A percentile compares a stretch with the other conserved stretches of the same genome.
These are phyloP conservation scores for Bruguiera parviflora DNA, from an alignment of 345 rosid species.

Conservation along the genomic window DNA sequence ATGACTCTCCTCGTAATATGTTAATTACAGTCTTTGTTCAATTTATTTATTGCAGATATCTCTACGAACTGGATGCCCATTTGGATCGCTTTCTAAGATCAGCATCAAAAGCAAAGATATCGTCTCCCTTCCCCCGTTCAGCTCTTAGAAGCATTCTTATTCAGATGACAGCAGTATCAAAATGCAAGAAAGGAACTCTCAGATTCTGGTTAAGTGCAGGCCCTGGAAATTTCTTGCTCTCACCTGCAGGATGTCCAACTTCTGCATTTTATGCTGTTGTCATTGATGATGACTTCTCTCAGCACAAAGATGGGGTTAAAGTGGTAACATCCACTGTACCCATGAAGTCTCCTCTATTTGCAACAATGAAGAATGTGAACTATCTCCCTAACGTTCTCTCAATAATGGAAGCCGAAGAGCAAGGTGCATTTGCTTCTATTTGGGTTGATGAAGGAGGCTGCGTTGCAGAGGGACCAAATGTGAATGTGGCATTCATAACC, in stretches of 20 bases:
- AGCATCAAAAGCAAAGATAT: conserved; percentile 50
- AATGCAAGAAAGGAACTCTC: conserved; percentile 58
- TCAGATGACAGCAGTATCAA: conserved; percentile 48
- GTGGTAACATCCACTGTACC: conserved; percentile 61
- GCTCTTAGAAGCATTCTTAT: conserved; percentile 59
- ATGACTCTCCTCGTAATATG: too few relatives aligned
- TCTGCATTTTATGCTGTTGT: conserved; percentile 71
- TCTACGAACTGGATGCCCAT: conserved; percentile 65
- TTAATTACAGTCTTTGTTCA: too few relatives aligned
- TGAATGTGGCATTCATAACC: conserved; percentile 59
- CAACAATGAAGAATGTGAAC: conserved; percentile 64
- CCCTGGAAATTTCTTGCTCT: conserved; percentile 66
- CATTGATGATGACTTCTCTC: conserved; percentile 47
- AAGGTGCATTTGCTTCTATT: conserved; percentile 54
- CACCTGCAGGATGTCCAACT: conserved; percentile 51
- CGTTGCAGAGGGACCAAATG: conserved; percentile 65
- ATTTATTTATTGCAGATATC: conserved; percentile 31
- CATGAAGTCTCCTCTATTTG: conserved; percentile 51
- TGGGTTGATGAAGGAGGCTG: conserved; percentile 63
- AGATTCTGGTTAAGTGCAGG: conserved; percentile 68
- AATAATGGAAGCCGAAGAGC: conserved; percentile 64
- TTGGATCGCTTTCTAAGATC: conserved; percentile 61
- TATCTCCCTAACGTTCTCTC: conserved; percentile 62
- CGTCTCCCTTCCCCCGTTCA: conserved; percentile 55
- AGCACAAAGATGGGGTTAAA: conserved; percentile 54